These are phyloP conservation scores for Auricularia cornea DNA, from an alignment of 768 basidiomycete genomes.

Conservation along the genomic window DNA sequence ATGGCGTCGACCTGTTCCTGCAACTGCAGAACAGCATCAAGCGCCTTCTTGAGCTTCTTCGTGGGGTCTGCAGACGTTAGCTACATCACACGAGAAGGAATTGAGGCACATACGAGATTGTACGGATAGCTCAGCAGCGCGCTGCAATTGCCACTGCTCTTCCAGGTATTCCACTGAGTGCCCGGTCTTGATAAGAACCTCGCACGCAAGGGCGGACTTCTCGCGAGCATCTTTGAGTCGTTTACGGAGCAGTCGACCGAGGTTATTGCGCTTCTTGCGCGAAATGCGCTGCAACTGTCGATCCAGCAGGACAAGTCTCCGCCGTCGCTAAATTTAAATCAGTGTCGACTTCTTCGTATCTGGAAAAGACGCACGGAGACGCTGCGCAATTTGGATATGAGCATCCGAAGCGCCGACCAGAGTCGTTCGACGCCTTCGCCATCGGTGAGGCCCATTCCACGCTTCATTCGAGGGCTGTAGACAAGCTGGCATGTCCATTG, in stretches of 20 bases:
- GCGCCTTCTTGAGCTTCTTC: constrained; percentile 23
- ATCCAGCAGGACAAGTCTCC: constrained; percentile 28
- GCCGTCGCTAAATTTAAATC: constrained; percentile 12
- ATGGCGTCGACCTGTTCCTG: constrained; percentile 21
- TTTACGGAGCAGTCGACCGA: constrained; percentile 26
- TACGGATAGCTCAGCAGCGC: constrained; percentile 22
- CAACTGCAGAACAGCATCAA: constrained; percentile 23
- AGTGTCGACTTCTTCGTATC: neutral
- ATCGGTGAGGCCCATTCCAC: constrained; percentile 21
- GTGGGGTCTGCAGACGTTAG: constrained; percentile 1
- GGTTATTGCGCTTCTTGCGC: constrained; percentile 16
- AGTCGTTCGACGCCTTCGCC: constrained; percentile 25
- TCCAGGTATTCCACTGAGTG: constrained; percentile 14
- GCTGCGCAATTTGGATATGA: constrained; percentile 18
- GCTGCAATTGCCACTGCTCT: constrained; percentile 27
- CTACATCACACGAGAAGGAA: neutral
- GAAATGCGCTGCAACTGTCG: constrained; percentile 22
- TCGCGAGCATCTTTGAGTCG: constrained; percentile 11
- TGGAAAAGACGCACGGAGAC: neutral
- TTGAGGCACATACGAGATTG: constrained; percentile 21
- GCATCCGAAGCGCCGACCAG: constrained; percentile 29
- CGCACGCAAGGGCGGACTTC: constrained; percentile 10
- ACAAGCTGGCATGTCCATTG: constrained; percentile 1
- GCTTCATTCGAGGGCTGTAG: constrained; percentile 24
- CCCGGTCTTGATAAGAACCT: constrained; percentile 13